Conservation (phyloP, 352 stramenopile species). For the Phytophthora sansomeana region DNA sequence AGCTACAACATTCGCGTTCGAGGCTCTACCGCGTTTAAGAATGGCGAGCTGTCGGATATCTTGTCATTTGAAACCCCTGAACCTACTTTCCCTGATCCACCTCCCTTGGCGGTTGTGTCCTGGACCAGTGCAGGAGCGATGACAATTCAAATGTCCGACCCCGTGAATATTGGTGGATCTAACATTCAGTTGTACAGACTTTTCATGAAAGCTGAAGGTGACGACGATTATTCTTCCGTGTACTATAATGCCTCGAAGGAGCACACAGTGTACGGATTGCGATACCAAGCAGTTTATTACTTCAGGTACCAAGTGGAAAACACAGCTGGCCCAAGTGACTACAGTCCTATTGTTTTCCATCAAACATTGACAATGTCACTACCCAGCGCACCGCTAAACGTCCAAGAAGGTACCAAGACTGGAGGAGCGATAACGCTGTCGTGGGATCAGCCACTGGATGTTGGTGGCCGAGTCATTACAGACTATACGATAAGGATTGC, state of each 20-base stretch:
- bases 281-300: slow-evolving; percentile 42
- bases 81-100: slow-evolving; percentile 50
- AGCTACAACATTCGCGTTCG: slow-evolving; percentile 54
- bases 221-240: slow-evolving; percentile 30
- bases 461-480: slow-evolving; percentile 53
- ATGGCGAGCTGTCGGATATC: slow-evolving; percentile 40
- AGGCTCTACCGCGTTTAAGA: slow-evolving; percentile 36
- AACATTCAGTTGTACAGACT: slow-evolving; percentile 53
- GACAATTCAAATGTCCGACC: slow-evolving; percentile 58
- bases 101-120: slow-evolving; percentile 39
- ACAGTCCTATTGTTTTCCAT: slow-evolving; percentile 25
- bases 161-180: slow-evolving; percentile 55
- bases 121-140: slow-evolving; percentile 61
- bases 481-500: slow-evolving; percentile 57
- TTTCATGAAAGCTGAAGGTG: slow-evolving; percentile 36
- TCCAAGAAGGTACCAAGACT: slow-evolving; percentile 36
- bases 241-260: slow-evolving; percentile 35
- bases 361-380: slow-evolving; percentile 55
- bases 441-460: slow-evolving; percentile 66
- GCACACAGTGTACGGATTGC: slow-evolving; percentile 46
- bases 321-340: slow-evolving; percentile 50
- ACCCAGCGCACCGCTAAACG: slow-evolving; percentile 44
- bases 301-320: slow-evolving; percentile 67
- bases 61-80: slow-evolving; percentile 40
- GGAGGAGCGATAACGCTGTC: slow-evolving; percentile 50